phyloP scores from a whole-genome alignment of 106 monocot species.

The Hemerocallis citrina region DNA sequence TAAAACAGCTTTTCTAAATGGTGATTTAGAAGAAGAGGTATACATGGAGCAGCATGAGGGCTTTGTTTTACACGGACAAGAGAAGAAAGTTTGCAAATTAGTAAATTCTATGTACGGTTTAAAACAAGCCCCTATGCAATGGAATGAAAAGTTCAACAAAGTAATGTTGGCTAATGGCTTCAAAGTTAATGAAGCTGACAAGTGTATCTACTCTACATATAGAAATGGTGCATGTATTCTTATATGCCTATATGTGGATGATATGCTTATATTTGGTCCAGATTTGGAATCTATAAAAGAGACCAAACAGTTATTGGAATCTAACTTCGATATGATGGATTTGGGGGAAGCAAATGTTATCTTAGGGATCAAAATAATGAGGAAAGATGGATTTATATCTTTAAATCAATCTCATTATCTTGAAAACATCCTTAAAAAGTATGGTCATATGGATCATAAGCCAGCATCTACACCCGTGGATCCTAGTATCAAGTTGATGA shows the following conservation, averaged over 20 bases:
- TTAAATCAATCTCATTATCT: not conserved
- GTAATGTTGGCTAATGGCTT: not conserved
- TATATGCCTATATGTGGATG: not conserved
- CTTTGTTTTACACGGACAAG: conserved; percentile 1
- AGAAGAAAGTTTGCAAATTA: not conserved
- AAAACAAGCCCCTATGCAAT: not conserved
- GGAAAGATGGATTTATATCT: not conserved
- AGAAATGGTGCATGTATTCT: not conserved
- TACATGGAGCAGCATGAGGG: conserved; percentile 6
- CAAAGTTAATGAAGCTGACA: not conserved
- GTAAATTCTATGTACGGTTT: not conserved
- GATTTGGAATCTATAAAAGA: not conserved
- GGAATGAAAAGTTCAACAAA: not conserved
- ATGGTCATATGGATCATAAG: not conserved
- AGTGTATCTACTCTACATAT: not conserved
- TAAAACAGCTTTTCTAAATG: not conserved
- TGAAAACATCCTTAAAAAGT: not conserved
- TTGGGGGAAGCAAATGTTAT: not conserved
- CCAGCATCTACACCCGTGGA: too few species aligned
- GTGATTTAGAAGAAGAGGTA: not conserved
- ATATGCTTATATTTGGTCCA: not conserved
- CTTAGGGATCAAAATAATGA: not conserved
- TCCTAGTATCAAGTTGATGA: too few species aligned
- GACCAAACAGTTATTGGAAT: not conserved
- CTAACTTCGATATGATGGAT: not conserved